phyloP scores from a whole-genome alignment of 2,329 filamentous ascomycete species.

The Colletotrichum plurivorum region DNA sequence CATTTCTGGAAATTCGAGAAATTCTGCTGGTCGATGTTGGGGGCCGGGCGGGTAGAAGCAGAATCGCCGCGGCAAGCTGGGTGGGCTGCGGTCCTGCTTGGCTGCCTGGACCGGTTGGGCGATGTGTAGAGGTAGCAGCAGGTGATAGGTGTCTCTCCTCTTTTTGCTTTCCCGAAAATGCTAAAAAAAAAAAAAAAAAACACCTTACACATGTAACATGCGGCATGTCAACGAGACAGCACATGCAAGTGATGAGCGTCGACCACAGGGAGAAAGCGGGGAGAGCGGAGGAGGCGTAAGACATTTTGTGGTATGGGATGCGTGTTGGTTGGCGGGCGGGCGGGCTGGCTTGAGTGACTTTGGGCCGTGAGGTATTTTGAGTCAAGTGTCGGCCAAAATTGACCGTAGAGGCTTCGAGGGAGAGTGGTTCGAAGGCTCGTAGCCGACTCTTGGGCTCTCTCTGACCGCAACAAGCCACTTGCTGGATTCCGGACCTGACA shows the following conservation, averaged over 20 bases:
- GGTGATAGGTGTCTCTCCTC: too few species aligned
- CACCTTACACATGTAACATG: constrained; percentile 28
- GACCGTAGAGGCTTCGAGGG: not conserved
- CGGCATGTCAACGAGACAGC: constrained; percentile 21
- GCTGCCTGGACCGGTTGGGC: not conserved
- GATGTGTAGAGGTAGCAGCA: too few species aligned
- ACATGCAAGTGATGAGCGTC: constrained; percentile 27
- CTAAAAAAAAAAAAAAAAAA: too few species aligned
- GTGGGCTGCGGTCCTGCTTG: not conserved
- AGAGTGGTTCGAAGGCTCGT: constrained; percentile 1
- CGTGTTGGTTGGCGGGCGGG: not conserved
- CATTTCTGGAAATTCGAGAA: constrained; percentile 11
- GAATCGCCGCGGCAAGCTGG: not conserved
- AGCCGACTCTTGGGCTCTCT: not conserved
- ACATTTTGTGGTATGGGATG: constrained; percentile 20
- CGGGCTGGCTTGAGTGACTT: not conserved
- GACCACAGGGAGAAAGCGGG: constrained; percentile 22
- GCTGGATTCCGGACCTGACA: not conserved
- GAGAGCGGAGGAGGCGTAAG: not conserved
- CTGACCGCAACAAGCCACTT: constrained; percentile 8
- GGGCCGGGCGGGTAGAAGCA: constrained; percentile 3
- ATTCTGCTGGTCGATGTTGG: constrained; percentile 5
- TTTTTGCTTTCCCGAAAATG: too few species aligned
- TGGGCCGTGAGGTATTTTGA: constrained; percentile 12
- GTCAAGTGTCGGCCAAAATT: not conserved